Evolutionary conservation across 257 asterid species (phyloP), one percentile per base, ranked within the genome.

Genomic region (Parsonsia alboflavescens): DNA sequence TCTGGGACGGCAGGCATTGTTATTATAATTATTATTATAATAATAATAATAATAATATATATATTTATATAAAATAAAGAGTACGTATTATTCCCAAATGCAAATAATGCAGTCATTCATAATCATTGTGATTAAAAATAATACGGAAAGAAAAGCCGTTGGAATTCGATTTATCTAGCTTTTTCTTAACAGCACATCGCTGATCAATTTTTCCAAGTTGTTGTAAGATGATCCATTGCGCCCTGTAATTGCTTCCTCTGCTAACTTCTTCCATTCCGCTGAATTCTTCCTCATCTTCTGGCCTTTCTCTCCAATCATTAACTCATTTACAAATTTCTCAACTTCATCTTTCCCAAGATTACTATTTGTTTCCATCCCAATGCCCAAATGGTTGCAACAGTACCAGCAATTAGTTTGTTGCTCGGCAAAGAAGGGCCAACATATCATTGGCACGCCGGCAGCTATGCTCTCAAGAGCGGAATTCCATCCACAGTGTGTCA

Each of bases 401-500:
- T n/a, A 72, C 68, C 68, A 57, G 6, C 26, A 72, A 44, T 72
- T 72, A 1, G 76, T 72, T 44, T 57, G 68, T 44, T 72, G 76
- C 8, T 72, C 76, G 6, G 76, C 76, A 16, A 36, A 72, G 19
- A 72, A 72, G 2, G 76, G 76, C 76, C 76, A 72, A 6, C 76
- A 72, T 2, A 72, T 41, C 57, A 72, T 41, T 4, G 76, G 76
- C 24, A 72, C 76, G 3, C 76, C 76, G 7, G 21, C 33, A 15
- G 68, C 39, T 17, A 72, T 72, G 16, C 56, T 72, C 22, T 66
- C 71, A 2, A 66, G 41, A 66, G 71, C 41, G 0, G 71, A 66
- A 52, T 66, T 66, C 71, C 71, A 41, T 66, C 71, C 71, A 21
- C 52, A 66, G 3, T 66, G 71, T 12, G 76, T 72, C 52, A 72